Conservation (phyloP, 192 early-diverging fungal species). For the Anaeromyces robustus region DNA sequence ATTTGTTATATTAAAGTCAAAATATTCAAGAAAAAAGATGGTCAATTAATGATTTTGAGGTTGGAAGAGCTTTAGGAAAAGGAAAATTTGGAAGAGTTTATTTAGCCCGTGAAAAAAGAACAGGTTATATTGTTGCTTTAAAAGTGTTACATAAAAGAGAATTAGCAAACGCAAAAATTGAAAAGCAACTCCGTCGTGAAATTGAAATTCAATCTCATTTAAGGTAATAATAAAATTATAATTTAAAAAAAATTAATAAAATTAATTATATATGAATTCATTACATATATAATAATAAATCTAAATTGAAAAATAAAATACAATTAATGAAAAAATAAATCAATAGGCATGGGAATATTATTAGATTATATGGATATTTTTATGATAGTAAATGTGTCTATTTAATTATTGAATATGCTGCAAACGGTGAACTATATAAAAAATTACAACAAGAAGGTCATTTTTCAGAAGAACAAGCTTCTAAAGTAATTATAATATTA, state of each 20-base stretch:
- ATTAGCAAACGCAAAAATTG: constrained; percentile 53
- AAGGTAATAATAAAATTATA: no score
- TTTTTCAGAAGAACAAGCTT: constrained; percentile 59
- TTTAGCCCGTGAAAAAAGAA: constrained; percentile 71
- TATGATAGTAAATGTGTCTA: constrained; percentile 85
- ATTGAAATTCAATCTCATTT: constrained; percentile 90
- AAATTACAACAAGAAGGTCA: constrained; percentile 46
- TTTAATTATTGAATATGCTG: constrained; percentile 90
- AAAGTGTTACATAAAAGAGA: constrained; percentile 82
- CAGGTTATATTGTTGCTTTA: constrained; percentile 76
- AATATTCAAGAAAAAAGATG: constrained; percentile 8
- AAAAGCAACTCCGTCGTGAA: constrained; percentile 82
- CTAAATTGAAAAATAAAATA: no score
- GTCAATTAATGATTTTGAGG: constrained; percentile 70
- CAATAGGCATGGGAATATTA: constrained; percentile 74
- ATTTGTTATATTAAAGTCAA: not conserved
- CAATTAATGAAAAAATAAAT: not conserved
- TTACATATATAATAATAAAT: no score
- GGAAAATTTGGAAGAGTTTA: constrained; percentile 97
- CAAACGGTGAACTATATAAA: constrained; percentile 83
- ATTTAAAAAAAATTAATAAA: no score
- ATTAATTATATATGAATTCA: no score
- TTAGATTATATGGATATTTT: constrained; percentile 91
- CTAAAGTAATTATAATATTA: constrained; percentile 32
- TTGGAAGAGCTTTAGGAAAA: constrained; percentile 72